Evolutionary conservation across 306 rosid species (phyloP).

Genomic region (Quercus mongolica): DNA sequence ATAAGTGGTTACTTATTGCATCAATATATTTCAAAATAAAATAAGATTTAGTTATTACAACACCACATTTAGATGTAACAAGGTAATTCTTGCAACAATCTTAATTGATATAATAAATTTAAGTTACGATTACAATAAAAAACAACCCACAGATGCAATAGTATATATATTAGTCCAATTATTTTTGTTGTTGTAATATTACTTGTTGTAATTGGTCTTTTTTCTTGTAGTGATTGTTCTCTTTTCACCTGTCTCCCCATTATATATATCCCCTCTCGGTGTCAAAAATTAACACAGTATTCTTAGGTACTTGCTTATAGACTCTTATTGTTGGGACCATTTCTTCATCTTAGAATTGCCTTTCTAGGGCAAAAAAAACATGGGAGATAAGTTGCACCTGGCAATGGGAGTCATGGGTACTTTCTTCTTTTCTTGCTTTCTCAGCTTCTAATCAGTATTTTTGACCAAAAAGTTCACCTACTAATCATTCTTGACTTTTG

Average conservation of each 20-base stretch:
- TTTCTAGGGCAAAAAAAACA: background rate
- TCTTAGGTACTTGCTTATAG: constrained; percentile 5
- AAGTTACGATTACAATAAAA: no score
- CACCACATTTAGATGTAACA: no score
- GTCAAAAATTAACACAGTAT: background rate
- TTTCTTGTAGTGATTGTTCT: background rate
- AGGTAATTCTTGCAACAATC: no score
- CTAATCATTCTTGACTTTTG: background rate
- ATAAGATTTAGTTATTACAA: no score
- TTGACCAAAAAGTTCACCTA: constrained; percentile 1
- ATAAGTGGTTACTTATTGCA: no score
- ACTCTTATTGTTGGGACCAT: constrained; percentile 3
- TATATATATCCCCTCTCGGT: constrained; percentile 18
- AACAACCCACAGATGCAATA: no score
- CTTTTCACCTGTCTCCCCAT: background rate
- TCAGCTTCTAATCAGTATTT: background rate
- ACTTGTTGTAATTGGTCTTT: no score
- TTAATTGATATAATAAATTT: no score
- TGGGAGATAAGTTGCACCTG: constrained; percentile 45
- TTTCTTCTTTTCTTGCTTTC: background rate
- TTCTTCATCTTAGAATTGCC: constrained; percentile 2
- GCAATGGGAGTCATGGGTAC: constrained; percentile 63
- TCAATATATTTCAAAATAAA: no score
- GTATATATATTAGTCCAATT: no score
- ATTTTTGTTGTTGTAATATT: no score